These are phyloP conservation scores for Quercus dentata DNA, from an alignment of 306 rosid genomes.

Conservation along the genomic window DNA sequence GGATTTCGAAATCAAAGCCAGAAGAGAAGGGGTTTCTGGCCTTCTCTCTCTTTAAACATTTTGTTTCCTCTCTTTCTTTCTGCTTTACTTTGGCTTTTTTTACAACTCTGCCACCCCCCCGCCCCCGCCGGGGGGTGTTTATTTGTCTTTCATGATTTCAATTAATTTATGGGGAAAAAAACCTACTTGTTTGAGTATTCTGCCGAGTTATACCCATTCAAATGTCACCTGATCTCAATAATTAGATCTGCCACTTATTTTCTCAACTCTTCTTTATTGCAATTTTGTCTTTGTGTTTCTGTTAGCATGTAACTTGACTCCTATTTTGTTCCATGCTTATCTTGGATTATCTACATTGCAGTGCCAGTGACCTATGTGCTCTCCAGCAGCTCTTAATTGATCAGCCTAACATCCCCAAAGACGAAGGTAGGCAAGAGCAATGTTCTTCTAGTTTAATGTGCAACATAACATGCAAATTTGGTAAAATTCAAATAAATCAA, in stretches of 20 bases:
- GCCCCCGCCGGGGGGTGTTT: too few species aligned
- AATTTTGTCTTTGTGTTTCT: background rate
- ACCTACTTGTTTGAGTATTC: background rate
- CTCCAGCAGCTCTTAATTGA: conserved; percentile 77
- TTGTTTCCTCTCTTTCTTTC: too few species aligned
- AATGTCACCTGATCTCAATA: background rate
- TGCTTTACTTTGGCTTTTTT: too few species aligned
- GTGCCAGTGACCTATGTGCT: conserved; percentile 52
- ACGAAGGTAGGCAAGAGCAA: conserved; percentile 56
- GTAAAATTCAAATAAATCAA: background rate
- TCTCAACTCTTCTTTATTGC: conserved; percentile 1
- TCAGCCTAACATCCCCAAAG: conserved; percentile 76
- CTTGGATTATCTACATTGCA: conserved; percentile 14
- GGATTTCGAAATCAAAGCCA: background rate
- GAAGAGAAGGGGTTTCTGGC: background rate
- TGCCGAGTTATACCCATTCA: background rate
- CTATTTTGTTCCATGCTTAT: background rate
- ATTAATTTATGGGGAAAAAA: background rate
- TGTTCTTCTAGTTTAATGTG: background rate
- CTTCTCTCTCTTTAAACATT: background rate
- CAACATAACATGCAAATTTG: background rate
- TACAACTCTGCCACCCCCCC: too few species aligned
- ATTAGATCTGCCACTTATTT: background rate
- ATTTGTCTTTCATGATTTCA: too few species aligned
- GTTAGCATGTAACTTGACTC: background rate